These are phyloP conservation scores for Backusella macrospora DNA, from an alignment of 192 early-diverging fungal species.

Conservation along the genomic window DNA sequence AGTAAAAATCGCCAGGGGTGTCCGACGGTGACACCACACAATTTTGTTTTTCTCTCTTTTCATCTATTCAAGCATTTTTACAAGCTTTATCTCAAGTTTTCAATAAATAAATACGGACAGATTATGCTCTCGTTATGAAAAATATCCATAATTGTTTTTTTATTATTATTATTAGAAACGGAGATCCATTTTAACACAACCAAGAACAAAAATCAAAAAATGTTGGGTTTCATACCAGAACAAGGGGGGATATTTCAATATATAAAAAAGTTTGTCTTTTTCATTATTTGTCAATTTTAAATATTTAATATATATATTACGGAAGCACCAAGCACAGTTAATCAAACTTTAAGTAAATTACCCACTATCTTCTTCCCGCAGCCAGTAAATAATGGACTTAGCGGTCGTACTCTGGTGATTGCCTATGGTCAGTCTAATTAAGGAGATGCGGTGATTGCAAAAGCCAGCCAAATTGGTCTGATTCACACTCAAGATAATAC, in stretches of 20 bases:
- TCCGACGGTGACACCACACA: too few species aligned
- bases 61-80: too few species aligned
- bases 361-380: neutral
- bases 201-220: neutral
- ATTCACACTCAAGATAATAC: slow-evolving; percentile 17
- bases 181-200: neutral
- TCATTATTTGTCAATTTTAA: neutral
- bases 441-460: slow-evolving; percentile 30
- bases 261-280: neutral
- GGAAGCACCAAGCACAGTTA: neutral
- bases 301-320: neutral
- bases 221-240: neutral
- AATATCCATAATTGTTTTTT: too few species aligned
- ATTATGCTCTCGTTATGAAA: too few species aligned
- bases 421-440: slow-evolving; percentile 31
- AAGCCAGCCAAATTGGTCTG: slow-evolving; percentile 19
- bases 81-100: too few species aligned
- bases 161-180: neutral
- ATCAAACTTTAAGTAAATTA: neutral
- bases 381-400: neutral
- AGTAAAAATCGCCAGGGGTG: too few species aligned
- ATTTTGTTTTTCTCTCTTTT: too few species aligned
- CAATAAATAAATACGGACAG: too few species aligned
- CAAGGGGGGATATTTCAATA: neutral
- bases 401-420: neutral